Base-by-base conservation (phyloP, 2,329 filamentous ascomycete species). In the Oidium heveae region DNA sequence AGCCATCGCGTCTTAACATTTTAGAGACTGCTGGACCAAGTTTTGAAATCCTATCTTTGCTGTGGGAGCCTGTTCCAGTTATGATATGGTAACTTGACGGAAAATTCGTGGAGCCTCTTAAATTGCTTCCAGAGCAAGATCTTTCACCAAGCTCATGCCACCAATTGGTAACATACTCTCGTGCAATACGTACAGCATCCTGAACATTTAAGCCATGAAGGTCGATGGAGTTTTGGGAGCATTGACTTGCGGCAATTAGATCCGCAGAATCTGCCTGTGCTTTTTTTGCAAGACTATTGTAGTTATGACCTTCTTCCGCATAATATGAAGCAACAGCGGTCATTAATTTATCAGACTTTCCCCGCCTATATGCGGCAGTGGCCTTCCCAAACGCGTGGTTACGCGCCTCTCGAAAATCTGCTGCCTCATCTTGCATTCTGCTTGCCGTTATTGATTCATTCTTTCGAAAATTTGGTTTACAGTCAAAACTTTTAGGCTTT, bases 151-250 rank as follows among this genome's bases (percentile, higher is more conserved):
- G 82, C 0, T 84, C 84, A 9, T 77, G 69, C 88, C 87, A 95
- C 89, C 89, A 96, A 10, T 64, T 65, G 59, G 75, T 72, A 0
- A 84, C 81, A 39, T 73, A 74, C 50, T 79, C 73, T 33, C 75
- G 74, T 1, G 84, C 80, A 59, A 95, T 94, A 2, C 84, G 73
- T 33, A 87, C 79, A 1, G 84, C 89, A 65, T 94, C 84, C 52
- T 79, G 72, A 1, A 95, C 87, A 47, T 74, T 79, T 5, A 94
- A 78, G 6, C 86, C 86, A 65, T 96, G 89, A 28, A 96, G 70
- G 66, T 96, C 89, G 8, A 93, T 71, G 20, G 73, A 69, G 0
- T 67, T 71, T 1, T 65, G 57, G 0, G 72, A 73, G 53, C 84
- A 88, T 63, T 87, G 82, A 10, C 68, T 64, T 12, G 79, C 72